Evolutionary conservation across 2,329 filamentous ascomycete genomes (phyloP).

Genomic region (Proliferodiscus dingleyae): DNA sequence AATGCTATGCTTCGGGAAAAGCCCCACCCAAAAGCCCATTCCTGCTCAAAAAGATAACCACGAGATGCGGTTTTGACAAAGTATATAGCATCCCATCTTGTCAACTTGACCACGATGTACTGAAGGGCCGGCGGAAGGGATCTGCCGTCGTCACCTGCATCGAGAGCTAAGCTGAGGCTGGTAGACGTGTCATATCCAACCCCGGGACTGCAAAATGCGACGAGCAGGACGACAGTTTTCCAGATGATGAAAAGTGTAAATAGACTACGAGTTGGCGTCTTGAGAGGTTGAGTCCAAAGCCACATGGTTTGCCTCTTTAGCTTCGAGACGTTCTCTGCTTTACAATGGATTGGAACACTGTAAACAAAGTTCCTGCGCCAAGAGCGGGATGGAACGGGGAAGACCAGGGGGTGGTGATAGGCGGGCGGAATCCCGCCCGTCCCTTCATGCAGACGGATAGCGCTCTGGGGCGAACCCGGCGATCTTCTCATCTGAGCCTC

Average conservation of each 20-base stretch:
- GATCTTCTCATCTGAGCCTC: too few relatives aligned
- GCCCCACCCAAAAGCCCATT: slow-evolving; percentile 73
- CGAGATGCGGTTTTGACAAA: slow-evolving; percentile 58
- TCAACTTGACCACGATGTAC: slow-evolving; percentile 43
- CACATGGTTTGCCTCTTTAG: too few relatives aligned
- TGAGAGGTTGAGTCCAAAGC: slow-evolving; percentile 10
- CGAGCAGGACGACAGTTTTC: slow-evolving; percentile 61
- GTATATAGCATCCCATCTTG: slow-evolving; percentile 79
- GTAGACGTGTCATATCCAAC: slow-evolving; percentile 73
- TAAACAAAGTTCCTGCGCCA: too few relatives aligned
- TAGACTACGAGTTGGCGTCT: slow-evolving; percentile 21
- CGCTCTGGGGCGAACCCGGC: too few relatives aligned
- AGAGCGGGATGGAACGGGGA: too few relatives aligned
- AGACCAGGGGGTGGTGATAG: too few relatives aligned
- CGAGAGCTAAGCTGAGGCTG: slow-evolving; percentile 41
- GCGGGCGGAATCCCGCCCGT: too few relatives aligned
- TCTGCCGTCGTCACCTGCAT: slow-evolving; percentile 17
- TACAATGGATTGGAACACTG: too few relatives aligned
- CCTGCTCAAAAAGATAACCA: slow-evolving; percentile 72
- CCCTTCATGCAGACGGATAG: too few relatives aligned
- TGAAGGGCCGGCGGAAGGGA: slow-evolving; percentile 16
- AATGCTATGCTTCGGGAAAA: slow-evolving; percentile 39
- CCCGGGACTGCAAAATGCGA: slow-evolving; percentile 56
- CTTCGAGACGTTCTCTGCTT: too few relatives aligned
- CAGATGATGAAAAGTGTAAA: slow-evolving; percentile 50